Evolutionary conservation across 768 basidiomycete genomes (phyloP).

Genomic region (Trametes punicea): DNA sequence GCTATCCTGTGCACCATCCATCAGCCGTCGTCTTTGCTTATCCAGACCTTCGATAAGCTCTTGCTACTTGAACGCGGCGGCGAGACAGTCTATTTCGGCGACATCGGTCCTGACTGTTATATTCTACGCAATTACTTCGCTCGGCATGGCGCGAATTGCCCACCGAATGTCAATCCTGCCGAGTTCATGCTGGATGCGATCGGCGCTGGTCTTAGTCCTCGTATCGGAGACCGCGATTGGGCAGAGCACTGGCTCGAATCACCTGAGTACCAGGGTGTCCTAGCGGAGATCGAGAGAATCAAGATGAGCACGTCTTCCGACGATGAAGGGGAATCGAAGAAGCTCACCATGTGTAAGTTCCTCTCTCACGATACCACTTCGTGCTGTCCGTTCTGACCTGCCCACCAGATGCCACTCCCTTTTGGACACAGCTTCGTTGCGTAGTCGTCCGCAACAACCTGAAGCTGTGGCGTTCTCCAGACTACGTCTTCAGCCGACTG

Average conservation of each 20-base stretch:
- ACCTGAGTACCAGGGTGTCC: slow-evolving; percentile 45
- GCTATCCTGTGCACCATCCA: slow-evolving; percentile 91
- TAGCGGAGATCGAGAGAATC: slow-evolving; percentile 42
- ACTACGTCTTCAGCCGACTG: slow-evolving; percentile 81
- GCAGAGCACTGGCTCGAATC: slow-evolving; percentile 80
- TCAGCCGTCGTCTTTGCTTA: slow-evolving; percentile 81
- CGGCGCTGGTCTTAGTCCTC: slow-evolving; percentile 73
- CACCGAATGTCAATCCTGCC: slow-evolving; percentile 72
- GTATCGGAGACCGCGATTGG: slow-evolving; percentile 81
- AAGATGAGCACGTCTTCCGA: slow-evolving; percentile 24
- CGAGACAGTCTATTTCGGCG: slow-evolving; percentile 91
- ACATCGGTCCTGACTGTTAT: slow-evolving; percentile 72
- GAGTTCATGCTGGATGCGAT: slow-evolving; percentile 82
- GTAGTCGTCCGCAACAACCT: slow-evolving; percentile 65
- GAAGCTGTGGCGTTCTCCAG: slow-evolving; percentile 79
- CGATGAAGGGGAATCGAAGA: not conserved
- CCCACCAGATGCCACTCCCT: slow-evolving; percentile 66
- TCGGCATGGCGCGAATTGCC: slow-evolving; percentile 69
- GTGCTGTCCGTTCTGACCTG: not conserved
- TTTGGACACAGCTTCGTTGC: slow-evolving; percentile 67
- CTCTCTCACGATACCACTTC: too few relatives aligned
- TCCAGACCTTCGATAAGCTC: slow-evolving; percentile 80
- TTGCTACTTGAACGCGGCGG: slow-evolving; percentile 73
- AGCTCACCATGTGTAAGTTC: slow-evolving; percentile 23
- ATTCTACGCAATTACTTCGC: slow-evolving; percentile 76